Conservation (phyloP, 108 stramenopile species). For the Hondaea fermentalgiana region DNA sequence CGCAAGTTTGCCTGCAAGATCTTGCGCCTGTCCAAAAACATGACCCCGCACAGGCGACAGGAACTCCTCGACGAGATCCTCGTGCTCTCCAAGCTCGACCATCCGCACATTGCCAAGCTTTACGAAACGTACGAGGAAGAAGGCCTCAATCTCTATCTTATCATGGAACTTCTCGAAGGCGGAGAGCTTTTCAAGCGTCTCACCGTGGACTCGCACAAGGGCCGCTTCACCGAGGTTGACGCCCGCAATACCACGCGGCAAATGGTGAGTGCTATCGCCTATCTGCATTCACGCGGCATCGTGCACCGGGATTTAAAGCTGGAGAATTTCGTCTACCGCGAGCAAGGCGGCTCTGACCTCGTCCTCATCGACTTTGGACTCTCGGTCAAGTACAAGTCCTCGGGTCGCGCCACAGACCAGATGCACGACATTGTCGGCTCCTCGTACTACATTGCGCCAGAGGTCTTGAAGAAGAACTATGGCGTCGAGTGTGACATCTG, state of each 20-base stretch:
- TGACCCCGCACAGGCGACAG: neutral
- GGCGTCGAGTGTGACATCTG: slow-evolving; percentile 75
- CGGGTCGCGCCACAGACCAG: slow-evolving; percentile 12
- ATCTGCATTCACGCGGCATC: slow-evolving; percentile 79
- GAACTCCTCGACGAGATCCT: slow-evolving; percentile 13
- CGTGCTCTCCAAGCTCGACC: neutral
- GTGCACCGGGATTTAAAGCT: slow-evolving; percentile 84
- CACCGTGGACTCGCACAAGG: neutral
- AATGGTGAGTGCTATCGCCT: slow-evolving; percentile 84
- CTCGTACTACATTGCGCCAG: slow-evolving; percentile 90
- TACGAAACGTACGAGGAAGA: slow-evolving; percentile 51
- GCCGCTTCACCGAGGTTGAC: slow-evolving; percentile 82
- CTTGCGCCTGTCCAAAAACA: neutral
- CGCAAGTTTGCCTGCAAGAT: slow-evolving; percentile 15
- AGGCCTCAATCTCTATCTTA: slow-evolving; percentile 53
- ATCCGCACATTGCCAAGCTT: slow-evolving; percentile 34
- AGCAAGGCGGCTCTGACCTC: slow-evolving; percentile 77
- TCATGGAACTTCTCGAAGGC: slow-evolving; percentile 82
- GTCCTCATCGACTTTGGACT: slow-evolving; percentile 85
- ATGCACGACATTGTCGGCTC: slow-evolving; percentile 73
- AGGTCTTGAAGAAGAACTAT: slow-evolving; percentile 91
- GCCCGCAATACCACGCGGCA: slow-evolving; percentile 72
- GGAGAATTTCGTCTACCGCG: slow-evolving; percentile 80
- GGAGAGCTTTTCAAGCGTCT: slow-evolving; percentile 69
- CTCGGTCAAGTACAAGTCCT: slow-evolving; percentile 43